Evolutionary conservation across 2,329 filamentous ascomycete species (phyloP).

Genomic region (Cladophialophora yegresii): DNA sequence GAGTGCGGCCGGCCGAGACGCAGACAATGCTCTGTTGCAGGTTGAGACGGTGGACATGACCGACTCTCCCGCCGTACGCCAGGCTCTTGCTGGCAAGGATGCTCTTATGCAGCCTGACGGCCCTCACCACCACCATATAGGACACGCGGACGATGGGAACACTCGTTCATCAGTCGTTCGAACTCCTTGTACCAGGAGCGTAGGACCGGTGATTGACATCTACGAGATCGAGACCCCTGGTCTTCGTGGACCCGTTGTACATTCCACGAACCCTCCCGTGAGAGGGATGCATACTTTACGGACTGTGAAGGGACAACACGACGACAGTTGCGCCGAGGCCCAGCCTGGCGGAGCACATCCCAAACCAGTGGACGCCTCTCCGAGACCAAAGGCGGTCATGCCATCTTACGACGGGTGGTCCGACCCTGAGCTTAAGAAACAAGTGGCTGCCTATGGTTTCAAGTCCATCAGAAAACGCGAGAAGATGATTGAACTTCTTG

Average conservation of each 20-base stretch:
- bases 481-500: constrained; percentile 69
- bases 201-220: constrained; percentile 22
- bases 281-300: constrained; percentile 20
- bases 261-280: neutral
- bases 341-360: neutral
- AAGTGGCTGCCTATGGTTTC: constrained; percentile 68
- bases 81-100: constrained; percentile 35
- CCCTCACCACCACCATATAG: neutral
- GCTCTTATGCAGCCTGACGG: constrained; percentile 25
- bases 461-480: constrained; percentile 68
- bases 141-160: neutral
- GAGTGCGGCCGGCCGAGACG: constrained; percentile 68
- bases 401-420: constrained; percentile 65
- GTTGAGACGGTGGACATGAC: constrained; percentile 63
- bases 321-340: neutral
- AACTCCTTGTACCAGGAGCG: constrained; percentile 10
- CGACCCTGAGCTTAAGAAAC: constrained; percentile 62
- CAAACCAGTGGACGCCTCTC: neutral
- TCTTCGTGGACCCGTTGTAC: neutral
- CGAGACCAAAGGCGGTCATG: constrained; percentile 35
- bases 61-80: constrained; percentile 44
- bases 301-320: constrained; percentile 1
- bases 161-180: neutral
- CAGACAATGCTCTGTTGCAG: constrained; percentile 64
- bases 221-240: constrained; percentile 28